A percentile compares a stretch with the other conserved stretches of the same genome.
phyloP scores from a whole-genome alignment of 495 filamentous ascomycete species.

The Copromyces sp. region DNA sequence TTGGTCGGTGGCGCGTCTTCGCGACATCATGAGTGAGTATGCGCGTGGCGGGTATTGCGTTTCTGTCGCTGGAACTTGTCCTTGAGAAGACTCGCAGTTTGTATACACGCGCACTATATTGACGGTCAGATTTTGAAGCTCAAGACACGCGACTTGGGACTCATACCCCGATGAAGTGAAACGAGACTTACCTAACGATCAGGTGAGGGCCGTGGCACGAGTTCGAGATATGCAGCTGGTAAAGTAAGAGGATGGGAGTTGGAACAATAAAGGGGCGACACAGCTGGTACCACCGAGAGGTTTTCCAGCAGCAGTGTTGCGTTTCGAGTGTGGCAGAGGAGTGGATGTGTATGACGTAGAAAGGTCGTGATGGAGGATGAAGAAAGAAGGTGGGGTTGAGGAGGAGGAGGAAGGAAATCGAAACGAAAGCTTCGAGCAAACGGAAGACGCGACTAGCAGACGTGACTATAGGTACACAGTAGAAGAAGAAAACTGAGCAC shows the following conservation, averaged over 20 bases:
- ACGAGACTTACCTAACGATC: neutral
- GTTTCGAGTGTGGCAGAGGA: neutral
- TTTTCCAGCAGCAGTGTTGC: neutral
- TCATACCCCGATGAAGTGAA: neutral
- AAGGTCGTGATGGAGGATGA: neutral
- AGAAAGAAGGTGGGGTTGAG: neutral
- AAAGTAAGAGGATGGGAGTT: neutral
- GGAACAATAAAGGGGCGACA: neutral
- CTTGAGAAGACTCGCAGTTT: neutral
- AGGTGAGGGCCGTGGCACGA: neutral
- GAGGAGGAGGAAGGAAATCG: neutral
- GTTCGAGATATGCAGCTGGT: neutral
- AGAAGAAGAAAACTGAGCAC: neutral
- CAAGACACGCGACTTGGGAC: neutral
- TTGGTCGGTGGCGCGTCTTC: neutral
- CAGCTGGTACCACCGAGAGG: no score
- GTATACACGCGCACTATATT: neutral
- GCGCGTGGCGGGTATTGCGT: neutral
- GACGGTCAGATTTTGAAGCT: neutral
- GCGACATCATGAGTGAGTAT: neutral
- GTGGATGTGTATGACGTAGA: neutral
- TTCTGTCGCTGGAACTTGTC: neutral
- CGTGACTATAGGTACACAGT: no score
- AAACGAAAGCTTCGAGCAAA: neutral
- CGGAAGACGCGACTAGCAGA: neutral